These are phyloP conservation scores for Plectosphaerella plurivora DNA, from an alignment of 2,329 filamentous ascomycete genomes.

Conservation along the genomic window DNA sequence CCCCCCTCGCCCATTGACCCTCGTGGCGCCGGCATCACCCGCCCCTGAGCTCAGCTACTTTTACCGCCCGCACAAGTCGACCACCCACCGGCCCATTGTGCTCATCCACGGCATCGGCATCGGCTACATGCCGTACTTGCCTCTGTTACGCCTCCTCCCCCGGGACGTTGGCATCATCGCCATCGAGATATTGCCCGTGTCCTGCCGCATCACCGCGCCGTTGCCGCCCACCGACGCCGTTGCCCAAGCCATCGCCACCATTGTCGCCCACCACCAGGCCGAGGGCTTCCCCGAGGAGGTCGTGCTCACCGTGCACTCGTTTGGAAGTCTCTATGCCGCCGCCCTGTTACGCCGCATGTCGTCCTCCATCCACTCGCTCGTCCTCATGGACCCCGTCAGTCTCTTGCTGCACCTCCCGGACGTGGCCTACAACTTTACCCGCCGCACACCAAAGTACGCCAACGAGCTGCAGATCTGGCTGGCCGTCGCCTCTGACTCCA, in stretches of 20 bases:
- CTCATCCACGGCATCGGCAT: conserved; percentile 71
- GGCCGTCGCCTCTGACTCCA: neutral
- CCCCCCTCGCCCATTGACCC: conserved; percentile 50
- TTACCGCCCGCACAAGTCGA: conserved; percentile 58
- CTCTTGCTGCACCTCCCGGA: conserved; percentile 65
- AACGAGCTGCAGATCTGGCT: neutral
- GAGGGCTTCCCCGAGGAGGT: neutral
- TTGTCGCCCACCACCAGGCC: conserved; percentile 39
- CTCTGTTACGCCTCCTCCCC: conserved; percentile 37
- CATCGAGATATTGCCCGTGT: conserved; percentile 63
- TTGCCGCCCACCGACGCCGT: conserved; percentile 10
- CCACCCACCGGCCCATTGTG: conserved; percentile 53
- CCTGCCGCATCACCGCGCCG: conserved; percentile 54
- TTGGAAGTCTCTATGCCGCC: conserved; percentile 58
- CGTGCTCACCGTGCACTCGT: conserved; percentile 61
- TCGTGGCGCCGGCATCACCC: conserved; percentile 43
- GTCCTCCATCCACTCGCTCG: conserved; percentile 42
- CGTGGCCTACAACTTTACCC: conserved; percentile 68
- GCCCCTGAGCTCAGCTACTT: conserved; percentile 56
- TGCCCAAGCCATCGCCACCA: conserved; percentile 18
- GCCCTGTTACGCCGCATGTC: conserved; percentile 30
- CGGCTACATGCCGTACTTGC: conserved; percentile 58
- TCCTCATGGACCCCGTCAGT: conserved; percentile 60
- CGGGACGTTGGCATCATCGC: conserved; percentile 57
- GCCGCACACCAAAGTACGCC: conserved; percentile 32